Conservation (phyloP, 1,139 yeast species). For the Debaryomyces psychrophilus region DNA sequence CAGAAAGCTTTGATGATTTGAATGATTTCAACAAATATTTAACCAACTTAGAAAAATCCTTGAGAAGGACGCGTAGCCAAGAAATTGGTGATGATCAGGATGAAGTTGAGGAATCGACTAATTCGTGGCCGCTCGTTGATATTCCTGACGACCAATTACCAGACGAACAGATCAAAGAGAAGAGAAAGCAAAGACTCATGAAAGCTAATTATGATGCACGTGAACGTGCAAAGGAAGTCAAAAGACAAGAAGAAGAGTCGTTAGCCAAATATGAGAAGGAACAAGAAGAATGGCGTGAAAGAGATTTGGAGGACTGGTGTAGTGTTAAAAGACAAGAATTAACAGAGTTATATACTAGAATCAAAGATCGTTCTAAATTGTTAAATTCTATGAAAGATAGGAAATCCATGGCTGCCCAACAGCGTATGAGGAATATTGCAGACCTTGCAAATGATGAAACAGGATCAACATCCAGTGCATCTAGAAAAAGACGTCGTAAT, state of each 20-base stretch:
- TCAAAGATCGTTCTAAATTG: slow-evolving; percentile 70
- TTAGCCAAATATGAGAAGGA: slow-evolving; percentile 57
- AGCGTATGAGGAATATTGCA: slow-evolving; percentile 90
- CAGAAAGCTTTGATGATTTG: slow-evolving; percentile 79
- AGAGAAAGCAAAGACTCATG: slow-evolving; percentile 77
- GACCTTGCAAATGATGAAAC: slow-evolving; percentile 78
- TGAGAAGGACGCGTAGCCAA: slow-evolving; percentile 67
- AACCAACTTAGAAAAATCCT: slow-evolving; percentile 64
- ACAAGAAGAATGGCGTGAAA: slow-evolving; percentile 77
- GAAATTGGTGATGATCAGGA: slow-evolving; percentile 59
- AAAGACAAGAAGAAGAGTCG: slow-evolving; percentile 54
- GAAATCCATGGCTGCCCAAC: slow-evolving; percentile 88
- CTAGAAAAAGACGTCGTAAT: slow-evolving; percentile 55
- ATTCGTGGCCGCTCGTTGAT: slow-evolving; percentile 75
- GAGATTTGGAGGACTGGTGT: slow-evolving; percentile 81
- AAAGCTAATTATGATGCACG: slow-evolving; percentile 92
- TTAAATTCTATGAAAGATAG: slow-evolving; percentile 83
- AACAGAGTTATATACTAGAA: slow-evolving; percentile 54
- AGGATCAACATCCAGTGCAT: slow-evolving; percentile 41
- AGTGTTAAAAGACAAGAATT: slow-evolving; percentile 66
- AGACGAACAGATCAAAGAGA: slow-evolving; percentile 83
- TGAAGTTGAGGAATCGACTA: slow-evolving; percentile 54
- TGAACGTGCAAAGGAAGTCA: slow-evolving; percentile 78
- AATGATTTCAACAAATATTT: slow-evolving; percentile 72
- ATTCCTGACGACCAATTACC: slow-evolving; percentile 80